Evolutionary conservation across 495 filamentous ascomycete species (phyloP).

Genomic region (Glutinoglossum americanum): DNA sequence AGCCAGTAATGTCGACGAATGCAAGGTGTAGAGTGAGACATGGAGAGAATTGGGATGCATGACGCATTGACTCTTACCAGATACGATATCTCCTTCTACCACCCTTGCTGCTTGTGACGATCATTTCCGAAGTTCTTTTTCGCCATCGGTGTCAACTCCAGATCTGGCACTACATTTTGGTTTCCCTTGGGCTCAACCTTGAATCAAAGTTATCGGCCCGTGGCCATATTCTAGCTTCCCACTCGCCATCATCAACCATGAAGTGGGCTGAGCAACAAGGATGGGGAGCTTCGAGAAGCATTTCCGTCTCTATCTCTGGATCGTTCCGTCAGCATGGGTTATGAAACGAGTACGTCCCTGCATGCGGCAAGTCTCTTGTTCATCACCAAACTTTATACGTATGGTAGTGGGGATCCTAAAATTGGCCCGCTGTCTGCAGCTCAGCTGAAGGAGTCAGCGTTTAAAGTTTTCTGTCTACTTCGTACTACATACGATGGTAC

Average conservation of each 20-base stretch:
- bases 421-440: background rate
- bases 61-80: background rate
- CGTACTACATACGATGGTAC: too few relatives aligned
- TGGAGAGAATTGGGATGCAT: background rate
- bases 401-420: background rate
- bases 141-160: background rate
- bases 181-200: background rate
- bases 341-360: background rate
- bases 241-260: background rate
- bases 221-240: background rate
- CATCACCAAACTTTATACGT: background rate
- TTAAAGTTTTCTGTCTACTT: background rate
- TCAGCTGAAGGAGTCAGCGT: background rate
- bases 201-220: background rate
- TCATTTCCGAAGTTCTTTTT: background rate
- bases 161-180: background rate
- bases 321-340: background rate
- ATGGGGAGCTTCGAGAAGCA: background rate
- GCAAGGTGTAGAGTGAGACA: background rate
- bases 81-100: background rate
- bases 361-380: background rate
- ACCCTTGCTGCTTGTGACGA: background rate
- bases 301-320: background rate
- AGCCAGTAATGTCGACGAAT: background rate
- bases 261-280: background rate